phyloP scores from a whole-genome alignment of 306 rosid species.

The Psophocarpus tetragonolobus region DNA sequence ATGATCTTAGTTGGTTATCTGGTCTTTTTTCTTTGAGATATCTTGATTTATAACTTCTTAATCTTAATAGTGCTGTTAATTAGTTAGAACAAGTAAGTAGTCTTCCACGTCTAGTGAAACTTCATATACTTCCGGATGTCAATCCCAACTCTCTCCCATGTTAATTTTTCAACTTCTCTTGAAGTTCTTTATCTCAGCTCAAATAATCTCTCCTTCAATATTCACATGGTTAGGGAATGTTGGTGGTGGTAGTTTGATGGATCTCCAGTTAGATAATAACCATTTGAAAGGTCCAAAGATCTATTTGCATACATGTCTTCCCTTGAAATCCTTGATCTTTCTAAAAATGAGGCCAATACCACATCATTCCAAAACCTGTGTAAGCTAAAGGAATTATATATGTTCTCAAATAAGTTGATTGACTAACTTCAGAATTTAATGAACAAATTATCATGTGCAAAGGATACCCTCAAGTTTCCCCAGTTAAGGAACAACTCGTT shows the following conservation, averaged over 20 bases:
- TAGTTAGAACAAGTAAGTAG: background rate
- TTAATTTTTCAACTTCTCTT: background rate
- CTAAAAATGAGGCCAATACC: slow-evolving; percentile 2
- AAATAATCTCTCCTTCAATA: background rate
- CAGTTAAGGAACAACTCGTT: background rate
- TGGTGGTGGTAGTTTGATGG: background rate
- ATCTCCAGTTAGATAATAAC: background rate
- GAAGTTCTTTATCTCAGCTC: background rate
- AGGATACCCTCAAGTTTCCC: background rate
- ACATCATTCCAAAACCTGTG: background rate
- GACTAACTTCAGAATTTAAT: background rate
- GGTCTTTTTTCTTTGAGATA: background rate
- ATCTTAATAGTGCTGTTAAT: background rate
- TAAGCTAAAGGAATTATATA: background rate
- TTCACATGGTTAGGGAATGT: slow-evolving; percentile 1
- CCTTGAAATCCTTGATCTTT: background rate
- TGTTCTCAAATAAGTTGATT: background rate
- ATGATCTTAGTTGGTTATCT: background rate
- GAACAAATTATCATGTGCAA: slow-evolving; percentile 1
- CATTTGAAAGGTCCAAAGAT: background rate
- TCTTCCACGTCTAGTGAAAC: background rate
- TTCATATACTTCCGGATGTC: background rate
- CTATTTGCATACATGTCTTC: background rate
- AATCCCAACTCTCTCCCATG: slow-evolving; percentile 11
- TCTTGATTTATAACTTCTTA: slow-evolving; percentile 1